Evolutionary conservation across 2,329 filamentous ascomycete genomes (phyloP).

Genomic region (Fusarium napiforme): DNA sequence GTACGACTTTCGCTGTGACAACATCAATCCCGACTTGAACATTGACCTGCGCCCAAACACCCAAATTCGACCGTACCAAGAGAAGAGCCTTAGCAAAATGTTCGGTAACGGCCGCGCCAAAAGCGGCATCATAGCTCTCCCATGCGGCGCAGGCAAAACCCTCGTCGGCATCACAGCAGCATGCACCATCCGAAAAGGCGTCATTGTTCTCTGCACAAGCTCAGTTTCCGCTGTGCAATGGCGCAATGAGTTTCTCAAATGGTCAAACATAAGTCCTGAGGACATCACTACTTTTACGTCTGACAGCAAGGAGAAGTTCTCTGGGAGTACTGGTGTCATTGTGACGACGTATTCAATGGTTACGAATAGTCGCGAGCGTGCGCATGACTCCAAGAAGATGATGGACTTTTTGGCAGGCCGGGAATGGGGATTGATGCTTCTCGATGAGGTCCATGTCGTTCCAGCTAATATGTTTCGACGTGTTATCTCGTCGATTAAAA

Average conservation of each 20-base stretch:
- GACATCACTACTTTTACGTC: conserved; percentile 96
- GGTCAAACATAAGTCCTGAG: conserved; percentile 93
- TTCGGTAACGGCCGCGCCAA: conserved; percentile 98
- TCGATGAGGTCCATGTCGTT: conserved; percentile 98
- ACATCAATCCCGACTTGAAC: conserved; percentile 86
- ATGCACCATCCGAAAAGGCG: conserved; percentile 97
- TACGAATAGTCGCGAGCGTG: conserved; percentile 83
- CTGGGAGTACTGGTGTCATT: conserved; percentile 91
- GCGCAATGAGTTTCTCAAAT: conserved; percentile 95
- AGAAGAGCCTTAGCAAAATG: conserved; percentile 98
- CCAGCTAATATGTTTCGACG: conserved; percentile 97
- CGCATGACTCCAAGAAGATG: conserved; percentile 95
- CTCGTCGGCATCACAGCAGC: conserved; percentile 97
- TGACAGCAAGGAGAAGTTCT: conserved; percentile 82
- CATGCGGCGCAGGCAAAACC: conserved; percentile 96
- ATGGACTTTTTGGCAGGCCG: conserved; percentile 91
- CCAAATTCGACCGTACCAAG: conserved; percentile 93
- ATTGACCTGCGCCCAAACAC: conserved; percentile 92
- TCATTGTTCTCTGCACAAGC: conserved; percentile 96
- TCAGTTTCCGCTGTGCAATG: conserved; percentile 98
- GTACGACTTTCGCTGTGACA: conserved; percentile 95
- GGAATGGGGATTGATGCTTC: conserved; percentile 97
- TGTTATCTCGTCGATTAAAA: conserved; percentile 91
- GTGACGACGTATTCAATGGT: conserved; percentile 99
- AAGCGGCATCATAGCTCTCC: conserved; percentile 96